A percentile compares a stretch with the other conserved stretches of the same genome.
Evolutionary conservation across 2,329 filamentous ascomycete species (phyloP).

Genomic region (Emmonsia crescens): DNA sequence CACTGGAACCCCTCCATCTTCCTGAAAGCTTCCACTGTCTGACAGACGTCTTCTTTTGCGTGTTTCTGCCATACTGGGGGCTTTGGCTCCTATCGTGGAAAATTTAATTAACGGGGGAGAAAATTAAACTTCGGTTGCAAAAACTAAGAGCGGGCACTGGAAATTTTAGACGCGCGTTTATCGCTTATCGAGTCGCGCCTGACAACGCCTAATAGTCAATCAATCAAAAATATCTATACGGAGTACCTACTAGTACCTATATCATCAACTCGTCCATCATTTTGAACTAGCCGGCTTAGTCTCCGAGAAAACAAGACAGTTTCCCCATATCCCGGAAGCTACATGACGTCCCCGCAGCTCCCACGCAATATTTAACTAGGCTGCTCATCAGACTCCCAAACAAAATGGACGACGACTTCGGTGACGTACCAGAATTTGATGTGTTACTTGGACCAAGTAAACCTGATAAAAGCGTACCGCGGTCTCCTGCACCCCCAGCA

Average conservation of each 20-base stretch:
- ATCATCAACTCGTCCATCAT: neutral
- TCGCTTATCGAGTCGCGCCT: neutral
- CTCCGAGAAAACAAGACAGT: neutral
- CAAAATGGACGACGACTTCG: constrained; percentile 39
- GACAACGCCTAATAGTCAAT: neutral
- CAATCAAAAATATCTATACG: too few relatives aligned
- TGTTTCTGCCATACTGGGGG: constrained; percentile 22
- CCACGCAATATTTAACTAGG: constrained; percentile 16
- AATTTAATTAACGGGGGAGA: neutral
- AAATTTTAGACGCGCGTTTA: constrained; percentile 2
- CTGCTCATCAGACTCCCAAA: neutral
- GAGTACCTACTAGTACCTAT: too few relatives aligned
- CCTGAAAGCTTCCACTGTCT: constrained; percentile 18
- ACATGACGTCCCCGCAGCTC: neutral
- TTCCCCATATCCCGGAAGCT: neutral
- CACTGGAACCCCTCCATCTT: constrained; percentile 9
- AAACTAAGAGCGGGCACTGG: neutral
- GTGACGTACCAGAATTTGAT: constrained; percentile 36
- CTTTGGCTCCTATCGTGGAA: neutral
- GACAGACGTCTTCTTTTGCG: constrained; percentile 29
- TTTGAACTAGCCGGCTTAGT: neutral
- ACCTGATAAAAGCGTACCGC: constrained; percentile 12
- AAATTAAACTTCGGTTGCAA: neutral
- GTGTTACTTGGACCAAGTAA: constrained; percentile 21
- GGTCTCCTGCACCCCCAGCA: constrained; percentile 32